Percentiles rank a stretch among this genome's conserved stretches.
Conservation (phyloP, 768 basidiomycete genomes). For the Boletus reticulatus region DNA sequence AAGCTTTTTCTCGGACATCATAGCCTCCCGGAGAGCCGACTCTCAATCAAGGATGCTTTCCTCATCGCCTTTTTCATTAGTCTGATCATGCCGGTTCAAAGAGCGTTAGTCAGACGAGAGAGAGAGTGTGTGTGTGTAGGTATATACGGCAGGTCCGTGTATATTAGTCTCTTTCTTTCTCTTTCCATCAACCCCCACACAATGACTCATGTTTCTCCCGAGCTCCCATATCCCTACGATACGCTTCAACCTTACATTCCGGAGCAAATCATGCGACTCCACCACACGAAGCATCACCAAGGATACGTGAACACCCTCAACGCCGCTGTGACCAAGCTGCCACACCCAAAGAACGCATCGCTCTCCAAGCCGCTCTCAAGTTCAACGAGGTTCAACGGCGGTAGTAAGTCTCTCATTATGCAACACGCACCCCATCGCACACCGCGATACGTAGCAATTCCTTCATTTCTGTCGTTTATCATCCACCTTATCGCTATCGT, state of each 20-base stretch:
- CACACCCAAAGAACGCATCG: constrained; percentile 78
- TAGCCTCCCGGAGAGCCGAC: too few relatives aligned
- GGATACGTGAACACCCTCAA: constrained; percentile 92
- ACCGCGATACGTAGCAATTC: too few relatives aligned
- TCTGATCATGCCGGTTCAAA: too few relatives aligned
- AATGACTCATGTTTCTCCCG: constrained; percentile 57
- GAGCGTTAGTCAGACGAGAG: too few relatives aligned
- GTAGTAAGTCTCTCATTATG: constrained; percentile 52
- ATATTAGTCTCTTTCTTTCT: not conserved
- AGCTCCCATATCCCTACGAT: constrained; percentile 77
- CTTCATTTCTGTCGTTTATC: not conserved
- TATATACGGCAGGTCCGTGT: too few relatives aligned
- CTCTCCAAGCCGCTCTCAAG: constrained; percentile 86
- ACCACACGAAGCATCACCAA: constrained; percentile 95
- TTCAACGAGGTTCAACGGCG: constrained; percentile 97
- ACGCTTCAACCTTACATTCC: constrained; percentile 95
- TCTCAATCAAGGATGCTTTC: too few relatives aligned
- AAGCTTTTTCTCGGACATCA: too few relatives aligned
- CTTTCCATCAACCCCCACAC: constrained; percentile 20
- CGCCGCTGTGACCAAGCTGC: constrained; percentile 72
- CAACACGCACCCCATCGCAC: too few relatives aligned
- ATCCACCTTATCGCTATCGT: constrained; percentile 11
- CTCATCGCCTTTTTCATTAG: too few relatives aligned
- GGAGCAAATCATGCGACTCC: constrained; percentile 88
- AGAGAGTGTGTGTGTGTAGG: too few relatives aligned